Base-by-base conservation (phyloP, 345 rosid genomes). In the Brassica carinata region DNA sequence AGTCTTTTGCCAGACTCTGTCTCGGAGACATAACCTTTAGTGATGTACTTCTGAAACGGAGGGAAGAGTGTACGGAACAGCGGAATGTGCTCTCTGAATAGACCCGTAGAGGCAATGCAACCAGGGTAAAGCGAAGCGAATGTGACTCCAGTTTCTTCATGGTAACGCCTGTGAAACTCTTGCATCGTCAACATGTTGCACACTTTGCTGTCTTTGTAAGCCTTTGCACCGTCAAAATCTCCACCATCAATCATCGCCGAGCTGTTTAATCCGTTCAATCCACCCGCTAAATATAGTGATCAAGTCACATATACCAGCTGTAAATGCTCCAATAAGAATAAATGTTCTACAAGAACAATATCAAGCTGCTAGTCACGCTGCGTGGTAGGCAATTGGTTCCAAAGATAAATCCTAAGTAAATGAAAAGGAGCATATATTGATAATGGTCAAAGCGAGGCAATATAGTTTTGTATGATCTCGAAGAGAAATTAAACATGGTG, bases 161-260 rank as follows among this genome's bases (percentile, higher is more conserved):
- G 97, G 86, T 67, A 93, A 34, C 94, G 92, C 79, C 98, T 85
- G 84, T 95, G 99, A 84, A 93, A 93, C 80, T 95, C 96, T 83
- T 91, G 99, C 98, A 95, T 95, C 0, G 90, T 88, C 73, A 95
- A 89, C 98, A 93, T 93, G 77, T 95, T 95, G 87, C 98, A 95
- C 69, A 95, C 99, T 77, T 95, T 95, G 89, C 98, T 93, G 88
- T 95, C 99, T 84, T 93, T 95, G 83, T 95, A 93, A 68, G 99
- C 96, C 85, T 93, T 93, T 58, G 99, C 99, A 18, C 99, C 98
- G 26, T 95, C 99, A 5, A 95, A 95, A 0, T 90, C 90, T 58
- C 93, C 99, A 17, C 99, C 99, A 34, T 95, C 97, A 26, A 95
- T 88, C 99, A 95, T 95, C 40, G 78, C 74, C 53, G 98, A 55